Base-by-base conservation (phyloP, 148 eudicot genomes). In the Mesembryanthemum crystallinum region DNA sequence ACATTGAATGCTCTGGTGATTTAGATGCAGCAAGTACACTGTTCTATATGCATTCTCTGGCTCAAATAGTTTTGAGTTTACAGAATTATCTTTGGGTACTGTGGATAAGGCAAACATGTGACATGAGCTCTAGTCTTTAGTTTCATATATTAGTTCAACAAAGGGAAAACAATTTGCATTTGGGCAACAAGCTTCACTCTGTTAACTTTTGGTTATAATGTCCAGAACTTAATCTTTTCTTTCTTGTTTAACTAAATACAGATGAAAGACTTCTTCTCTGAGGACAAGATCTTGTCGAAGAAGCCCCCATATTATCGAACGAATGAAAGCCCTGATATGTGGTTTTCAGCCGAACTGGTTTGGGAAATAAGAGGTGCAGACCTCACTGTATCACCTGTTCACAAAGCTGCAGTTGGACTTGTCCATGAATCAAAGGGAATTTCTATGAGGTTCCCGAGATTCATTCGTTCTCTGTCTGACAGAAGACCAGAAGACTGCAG, bases 351-450 rank as follows among this genome's bases (percentile, higher is more conserved):
- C 0, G 97, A 90, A 77, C 66, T 92, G 51, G 98, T 95, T 6
- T 95, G 98, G 98, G 92, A 86, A 79, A 89, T 95, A 76, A 92
- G 85, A 82, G 97, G 98, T 37, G 94, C 98, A 8, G 98, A 95
- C 72, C 88, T 95, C 69, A 95, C 94, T 5, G 82, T 95, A 33
- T 95, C 98, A 6, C 98, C 97, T 9, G 97, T 88, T 77, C 97
- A 95, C 87, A 91, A 90, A 68, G 98, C 98, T 71, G 98, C 94
- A 45, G 80, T 88, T 8, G 94, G 98, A 13, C 78, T 90, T 63
- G 94, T 90, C 67, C 98, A 95, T 79, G 91, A 90, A 18, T 83
- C 94, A 27, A 90, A 96, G 49, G 98, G 97, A 55, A 89, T 95
- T 51, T 95, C 97, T 13, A 77, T 95, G 77, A 84, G 98, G 61